phyloP scores from a whole-genome alignment of 2,329 filamentous ascomycete species.

The Diaporthe ilicicola region DNA sequence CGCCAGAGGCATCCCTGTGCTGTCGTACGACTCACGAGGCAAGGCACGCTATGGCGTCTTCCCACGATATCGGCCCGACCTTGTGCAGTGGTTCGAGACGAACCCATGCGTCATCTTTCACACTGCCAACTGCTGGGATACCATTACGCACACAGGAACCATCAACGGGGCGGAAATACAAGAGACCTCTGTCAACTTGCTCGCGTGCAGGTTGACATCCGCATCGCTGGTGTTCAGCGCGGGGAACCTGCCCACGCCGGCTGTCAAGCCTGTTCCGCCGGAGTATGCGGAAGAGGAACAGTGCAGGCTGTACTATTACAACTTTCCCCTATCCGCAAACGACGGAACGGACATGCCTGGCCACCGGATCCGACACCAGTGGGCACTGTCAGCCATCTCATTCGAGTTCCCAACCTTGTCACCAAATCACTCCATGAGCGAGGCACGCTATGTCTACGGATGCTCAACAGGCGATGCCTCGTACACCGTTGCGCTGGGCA shows the following conservation, averaged over 20 bases:
- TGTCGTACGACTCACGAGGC: constrained; percentile 66
- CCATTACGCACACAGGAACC: not conserved
- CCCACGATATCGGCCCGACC: constrained; percentile 64
- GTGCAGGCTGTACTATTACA: constrained; percentile 75
- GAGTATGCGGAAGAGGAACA: constrained; percentile 66
- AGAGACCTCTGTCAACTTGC: constrained; percentile 63
- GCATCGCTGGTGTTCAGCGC: constrained; percentile 71
- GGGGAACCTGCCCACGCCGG: constrained; percentile 67
- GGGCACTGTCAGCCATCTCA: constrained; percentile 69
- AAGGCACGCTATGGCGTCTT: constrained; percentile 74
- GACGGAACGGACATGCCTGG: constrained; percentile 24
- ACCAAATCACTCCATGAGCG: constrained; percentile 62
- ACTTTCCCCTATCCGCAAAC: constrained; percentile 56
- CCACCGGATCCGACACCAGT: constrained; percentile 65
- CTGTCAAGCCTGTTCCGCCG: constrained; percentile 44
- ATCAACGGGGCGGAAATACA: constrained; percentile 41
- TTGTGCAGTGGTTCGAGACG: constrained; percentile 73
- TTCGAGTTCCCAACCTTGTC: constrained; percentile 74
- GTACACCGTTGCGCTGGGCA: constrained; percentile 68
- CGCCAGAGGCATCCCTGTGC: constrained; percentile 61
- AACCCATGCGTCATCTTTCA: constrained; percentile 76
- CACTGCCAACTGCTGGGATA: constrained; percentile 76
- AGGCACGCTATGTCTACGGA: constrained; percentile 71
- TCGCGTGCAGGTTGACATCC: constrained; percentile 73
- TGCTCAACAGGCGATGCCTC: constrained; percentile 67